A percentile compares a stretch with the other conserved stretches of the same genome.
phyloP scores from a whole-genome alignment of 176 grass and related monocot species.

The Dactylis glomerata region DNA sequence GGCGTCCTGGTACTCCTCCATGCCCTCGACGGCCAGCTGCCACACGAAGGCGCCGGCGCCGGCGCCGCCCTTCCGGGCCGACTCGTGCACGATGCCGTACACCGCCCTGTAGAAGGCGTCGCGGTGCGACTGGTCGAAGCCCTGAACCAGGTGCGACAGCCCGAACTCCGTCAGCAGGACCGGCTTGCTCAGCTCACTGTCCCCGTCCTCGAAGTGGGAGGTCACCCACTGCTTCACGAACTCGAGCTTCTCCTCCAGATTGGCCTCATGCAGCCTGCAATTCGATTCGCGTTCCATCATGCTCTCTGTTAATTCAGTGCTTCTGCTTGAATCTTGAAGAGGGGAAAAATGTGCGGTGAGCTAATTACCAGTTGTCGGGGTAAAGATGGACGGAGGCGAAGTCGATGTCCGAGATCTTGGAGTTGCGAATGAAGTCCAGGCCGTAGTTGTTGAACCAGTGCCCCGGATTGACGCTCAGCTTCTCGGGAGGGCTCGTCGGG shows the following conservation, averaged over 20 bases:
- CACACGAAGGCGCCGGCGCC: slow-evolving; percentile 70
- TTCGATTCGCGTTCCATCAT: no score
- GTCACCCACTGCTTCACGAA: slow-evolving; percentile 66
- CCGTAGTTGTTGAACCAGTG: slow-evolving; percentile 68
- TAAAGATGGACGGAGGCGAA: slow-evolving; percentile 93
- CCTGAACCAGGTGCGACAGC: slow-evolving; percentile 49
- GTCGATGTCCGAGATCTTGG: slow-evolving; percentile 63
- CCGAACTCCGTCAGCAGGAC: slow-evolving; percentile 89
- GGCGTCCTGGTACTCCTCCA: slow-evolving; percentile 68
- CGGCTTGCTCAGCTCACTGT: slow-evolving; percentile 69
- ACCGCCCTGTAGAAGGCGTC: slow-evolving; percentile 68
- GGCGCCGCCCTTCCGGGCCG: slow-evolving; percentile 54
- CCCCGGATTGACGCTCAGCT: slow-evolving; percentile 69
- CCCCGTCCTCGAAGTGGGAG: slow-evolving; percentile 86
- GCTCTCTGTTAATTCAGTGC: no score
- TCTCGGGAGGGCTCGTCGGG: slow-evolving; percentile 40
- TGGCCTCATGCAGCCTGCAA: slow-evolving; percentile 55
- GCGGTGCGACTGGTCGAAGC: slow-evolving; percentile 65
- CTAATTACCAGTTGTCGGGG: slow-evolving; percentile 73
- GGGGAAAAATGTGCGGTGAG: background rate
- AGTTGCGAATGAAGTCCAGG: slow-evolving; percentile 83
- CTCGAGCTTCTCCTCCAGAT: slow-evolving; percentile 61
- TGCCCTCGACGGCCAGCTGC: slow-evolving; percentile 79
- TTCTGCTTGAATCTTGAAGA: background rate
- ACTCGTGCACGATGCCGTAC: slow-evolving; percentile 60